phyloP scores from a whole-genome alignment of 2,329 filamentous ascomycete species.

The Fusarium sp. region DNA sequence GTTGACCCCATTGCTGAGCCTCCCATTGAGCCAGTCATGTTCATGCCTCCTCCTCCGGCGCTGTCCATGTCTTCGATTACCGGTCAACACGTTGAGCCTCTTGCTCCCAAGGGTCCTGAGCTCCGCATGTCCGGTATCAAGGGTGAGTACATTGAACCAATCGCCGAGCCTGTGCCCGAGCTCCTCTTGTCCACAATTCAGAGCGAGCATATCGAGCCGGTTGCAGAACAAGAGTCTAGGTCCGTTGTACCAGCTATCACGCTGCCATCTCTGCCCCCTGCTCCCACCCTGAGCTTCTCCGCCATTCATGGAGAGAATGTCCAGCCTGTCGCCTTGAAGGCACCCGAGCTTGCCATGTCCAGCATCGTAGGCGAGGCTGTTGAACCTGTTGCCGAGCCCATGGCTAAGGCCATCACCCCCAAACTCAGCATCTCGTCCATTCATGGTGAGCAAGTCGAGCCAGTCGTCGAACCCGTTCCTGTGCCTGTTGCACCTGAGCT shows the following conservation, averaged over 20 bases:
- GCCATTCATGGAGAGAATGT: conserved; percentile 40
- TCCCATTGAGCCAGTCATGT: conserved; percentile 41
- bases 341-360: conserved; percentile 29
- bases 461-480: conserved; percentile 22
- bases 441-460: conserved; percentile 42
- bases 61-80: conserved; percentile 31
- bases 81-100: conserved; percentile 45
- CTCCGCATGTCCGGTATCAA: conserved; percentile 38
- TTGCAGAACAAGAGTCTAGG: conserved; percentile 26
- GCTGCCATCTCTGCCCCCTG: conserved; percentile 18
- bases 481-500: conserved; percentile 27
- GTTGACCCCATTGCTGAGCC: conserved; percentile 36
- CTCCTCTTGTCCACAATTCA: conserved; percentile 37
- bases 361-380: conserved; percentile 25
- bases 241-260: neutral
- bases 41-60: conserved; percentile 31
- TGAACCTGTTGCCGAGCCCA: conserved; percentile 25
- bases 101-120: conserved; percentile 29
- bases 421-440: conserved; percentile 31
- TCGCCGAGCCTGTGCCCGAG: conserved; percentile 15
- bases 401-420: conserved; percentile 16
- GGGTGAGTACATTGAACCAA: conserved; percentile 43
- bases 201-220: conserved; percentile 36
- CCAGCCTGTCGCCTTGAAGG: conserved; percentile 18
- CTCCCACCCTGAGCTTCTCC: conserved; percentile 38